Base-by-base conservation (phyloP, 2,329 filamentous ascomycete genomes). In the Fusarium mundagurra region DNA sequence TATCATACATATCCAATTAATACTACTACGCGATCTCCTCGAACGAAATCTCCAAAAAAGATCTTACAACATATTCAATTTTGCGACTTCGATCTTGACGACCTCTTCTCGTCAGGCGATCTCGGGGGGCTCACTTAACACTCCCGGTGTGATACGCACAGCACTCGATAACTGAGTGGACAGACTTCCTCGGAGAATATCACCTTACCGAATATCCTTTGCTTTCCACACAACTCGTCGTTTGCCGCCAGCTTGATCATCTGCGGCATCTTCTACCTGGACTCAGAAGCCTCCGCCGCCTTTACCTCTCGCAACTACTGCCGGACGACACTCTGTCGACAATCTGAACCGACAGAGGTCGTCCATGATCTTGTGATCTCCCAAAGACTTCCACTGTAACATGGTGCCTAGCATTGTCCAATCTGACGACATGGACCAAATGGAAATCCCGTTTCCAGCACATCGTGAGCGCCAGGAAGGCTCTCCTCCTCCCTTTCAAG, bases 361-460 rank as follows among this genome's bases (percentile, higher is more conserved):
- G 77, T 78, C 77, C 74, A 77, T 77, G 77, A 78, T 78, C 59
- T 61, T 65, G 50, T 76, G 69, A 77, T 68, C 60, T 53, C 39
- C 61, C 61, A 58, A 41, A 54, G 38, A 62, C 47, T 64, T 48
- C 54, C 62, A 61, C 51, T 53, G 54, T 70, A 68, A 63, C 55
- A 78, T 78, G 77, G 77, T 78, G 34, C 84, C 84, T 45, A 81
- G 83, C 59, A 76, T 81, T 60, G 66, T 82, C 59, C 81, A 81
- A 72, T 77, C 80, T 59, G 80, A 81, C 69, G 74, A 66, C 39
- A 70, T 70, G 67, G 67, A 75, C 45, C 60, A 76, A 65, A 78
- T 77, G 76, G 76, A 79, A 65, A 78, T 78, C 39, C 50, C 76
- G 29, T 69, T 73, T 55, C 68, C 68, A 22, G 67, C 68, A 55